phyloP scores from a whole-genome alignment of 176 grass and related monocot species.

The Ensete glaucum region DNA sequence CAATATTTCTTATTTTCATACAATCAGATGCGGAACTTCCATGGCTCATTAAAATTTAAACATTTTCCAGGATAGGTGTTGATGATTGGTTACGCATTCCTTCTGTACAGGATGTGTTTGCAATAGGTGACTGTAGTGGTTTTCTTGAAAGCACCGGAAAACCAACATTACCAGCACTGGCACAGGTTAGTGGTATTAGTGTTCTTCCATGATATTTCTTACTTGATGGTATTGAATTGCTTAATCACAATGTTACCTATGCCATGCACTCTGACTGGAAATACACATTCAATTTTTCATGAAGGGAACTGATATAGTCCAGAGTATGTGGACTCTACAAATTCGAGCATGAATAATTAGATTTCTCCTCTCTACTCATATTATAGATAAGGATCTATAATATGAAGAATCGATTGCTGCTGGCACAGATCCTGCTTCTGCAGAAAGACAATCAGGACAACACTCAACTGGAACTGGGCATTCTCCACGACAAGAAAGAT shows the following conservation, averaged over 20 bases:
- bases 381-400: too few species aligned
- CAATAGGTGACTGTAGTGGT: conserved; percentile 92
- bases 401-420: too few species aligned
- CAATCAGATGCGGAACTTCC: background rate
- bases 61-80: conserved; percentile 60
- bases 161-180: conserved; percentile 75
- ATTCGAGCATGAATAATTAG: too few species aligned
- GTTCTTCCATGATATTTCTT: background rate
- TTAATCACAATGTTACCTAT: background rate
- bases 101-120: conserved; percentile 62
- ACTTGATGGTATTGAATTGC: background rate
- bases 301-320: too few species aligned
- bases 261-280: background rate
- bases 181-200: conserved; percentile 45
- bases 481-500: too few species aligned
- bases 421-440: too few species aligned
- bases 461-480: too few species aligned
- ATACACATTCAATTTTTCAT: background rate
- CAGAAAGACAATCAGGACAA: too few species aligned
- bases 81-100: conserved; percentile 89
- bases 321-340: too few species aligned
- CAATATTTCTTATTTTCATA: background rate
- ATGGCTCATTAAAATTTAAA: conserved; percentile 11
- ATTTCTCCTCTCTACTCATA: too few species aligned
- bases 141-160: conserved; percentile 88